Base-by-base conservation (phyloP, 1,139 yeast species). In the Pichia sp. region DNA sequence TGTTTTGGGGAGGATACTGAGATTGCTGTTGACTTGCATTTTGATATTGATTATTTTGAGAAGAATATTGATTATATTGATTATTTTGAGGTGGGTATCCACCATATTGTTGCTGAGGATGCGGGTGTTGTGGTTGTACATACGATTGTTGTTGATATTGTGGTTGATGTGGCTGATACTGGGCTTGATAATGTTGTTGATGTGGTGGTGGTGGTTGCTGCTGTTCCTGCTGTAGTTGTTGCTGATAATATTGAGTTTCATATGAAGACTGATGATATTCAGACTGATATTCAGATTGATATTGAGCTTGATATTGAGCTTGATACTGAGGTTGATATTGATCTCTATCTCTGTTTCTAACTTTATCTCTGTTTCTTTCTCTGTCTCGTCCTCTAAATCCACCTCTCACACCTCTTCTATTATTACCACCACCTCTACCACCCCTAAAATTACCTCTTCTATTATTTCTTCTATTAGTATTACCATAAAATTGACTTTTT, bases 311-410 rank as follows among this genome's bases (percentile, higher is more conserved):
- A 16, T 39, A 32, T n/a, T 35, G 38, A 33, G 22, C 4, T 6
- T 30, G 32, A 2, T 30, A 16, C 12, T 16, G 32, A 7, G n/a
- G 32, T n/a, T 37, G 39, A 20, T 28, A 7, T 25, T 40, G 43
- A 16, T 40, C 29, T 5, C 6, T 23, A 1, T 30, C 30, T 20
- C 39, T 34, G 20, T 26, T n/a, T n/a, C n/a, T n/a, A n/a, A n/a
- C n/a, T n/a, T n/a, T n/a, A n/a, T n/a, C 32, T n/a, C 52, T 46
- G 23, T 51, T 49, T 23, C 53, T 31, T 20, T 48, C 48, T 30
- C 51, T 47, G 12, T 56, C 28, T 42, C 39, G 47, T n/a, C 56
- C 41, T 8, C 70, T 58, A 22, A 60, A 59, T 9, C 70, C 58
- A 45, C 48, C 54, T 20, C 60, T 58, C 56, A 47, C 37, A n/a